Evolutionary conservation across 257 asterid species (phyloP).

Genomic region (Solanum dulcamara): DNA sequence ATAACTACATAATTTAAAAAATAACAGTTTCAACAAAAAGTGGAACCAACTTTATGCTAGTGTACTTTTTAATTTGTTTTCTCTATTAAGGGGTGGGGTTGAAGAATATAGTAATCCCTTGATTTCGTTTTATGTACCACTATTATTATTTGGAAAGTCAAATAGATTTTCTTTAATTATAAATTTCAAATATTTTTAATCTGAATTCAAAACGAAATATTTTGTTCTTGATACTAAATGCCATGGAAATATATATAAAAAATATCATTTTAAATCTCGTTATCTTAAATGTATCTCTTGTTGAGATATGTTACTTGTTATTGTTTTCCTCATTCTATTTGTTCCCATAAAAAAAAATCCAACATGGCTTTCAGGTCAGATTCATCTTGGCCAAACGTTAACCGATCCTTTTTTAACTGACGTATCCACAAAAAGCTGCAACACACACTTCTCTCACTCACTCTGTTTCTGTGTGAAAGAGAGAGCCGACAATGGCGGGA

Average conservation of each 20-base stretch:
- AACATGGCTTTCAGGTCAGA: background rate
- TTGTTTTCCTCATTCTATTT: background rate
- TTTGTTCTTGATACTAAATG: background rate
- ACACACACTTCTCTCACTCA: background rate
- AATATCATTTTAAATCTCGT: background rate
- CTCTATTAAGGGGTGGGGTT: background rate
- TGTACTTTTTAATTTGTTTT: background rate
- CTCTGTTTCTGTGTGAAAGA: background rate
- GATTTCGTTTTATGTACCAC: background rate
- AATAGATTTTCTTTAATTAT: background rate
- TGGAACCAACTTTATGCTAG: background rate
- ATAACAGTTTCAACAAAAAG: background rate
- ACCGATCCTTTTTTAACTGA: background rate
- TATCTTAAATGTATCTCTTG: background rate
- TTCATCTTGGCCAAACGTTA: background rate
- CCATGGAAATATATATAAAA: fast-evolving
- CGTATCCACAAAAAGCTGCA: background rate
- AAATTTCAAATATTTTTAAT: background rate
- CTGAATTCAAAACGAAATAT: background rate
- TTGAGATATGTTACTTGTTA: background rate
- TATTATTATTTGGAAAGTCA: background rate
- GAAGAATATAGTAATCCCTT: background rate
- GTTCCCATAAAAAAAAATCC: background rate
- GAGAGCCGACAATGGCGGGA: conserved; percentile 55
- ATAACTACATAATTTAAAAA: background rate